Percentiles rank a stretch among this genome's conserved stretches.
These are phyloP conservation scores for Stemphylium beticola DNA, from an alignment of 2,329 filamentous ascomycete genomes.

Conservation along the genomic window DNA sequence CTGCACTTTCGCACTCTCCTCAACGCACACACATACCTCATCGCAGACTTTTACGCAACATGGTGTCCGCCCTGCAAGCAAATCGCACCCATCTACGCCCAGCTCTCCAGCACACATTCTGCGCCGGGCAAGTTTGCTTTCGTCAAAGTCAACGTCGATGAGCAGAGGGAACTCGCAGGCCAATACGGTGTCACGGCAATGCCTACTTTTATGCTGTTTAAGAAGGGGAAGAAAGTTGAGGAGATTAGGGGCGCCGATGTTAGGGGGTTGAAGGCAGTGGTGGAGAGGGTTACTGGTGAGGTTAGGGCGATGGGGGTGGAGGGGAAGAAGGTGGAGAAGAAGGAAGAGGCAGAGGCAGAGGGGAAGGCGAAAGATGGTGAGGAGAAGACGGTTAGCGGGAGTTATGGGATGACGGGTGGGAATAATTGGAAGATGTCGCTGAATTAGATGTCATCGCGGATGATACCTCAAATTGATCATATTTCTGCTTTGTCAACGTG, in stretches of 20 bases:
- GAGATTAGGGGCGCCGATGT: constrained; percentile 41
- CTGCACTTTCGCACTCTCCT: constrained; percentile 47
- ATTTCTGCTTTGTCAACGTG: no score
- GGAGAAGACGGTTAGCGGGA: constrained; percentile 43
- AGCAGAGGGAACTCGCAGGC: constrained; percentile 55
- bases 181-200: constrained; percentile 58
- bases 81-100: constrained; percentile 59
- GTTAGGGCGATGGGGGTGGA: constrained; percentile 15
- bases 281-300: constrained; percentile 29
- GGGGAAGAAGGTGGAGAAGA: constrained; percentile 10
- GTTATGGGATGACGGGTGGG: constrained; percentile 41
- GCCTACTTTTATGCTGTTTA: constrained; percentile 45
- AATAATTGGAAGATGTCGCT: constrained; percentile 41
- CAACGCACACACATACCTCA: constrained; percentile 47
- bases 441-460: constrained; percentile 8
- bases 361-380: constrained; percentile 5
- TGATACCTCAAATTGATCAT: no score
- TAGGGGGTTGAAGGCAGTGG: constrained; percentile 29
- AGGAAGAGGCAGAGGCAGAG: constrained; percentile 4
- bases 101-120: constrained; percentile 58
- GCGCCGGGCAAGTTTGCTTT: constrained; percentile 56
- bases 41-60: constrained; percentile 60
- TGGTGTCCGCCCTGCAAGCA: constrained; percentile 65
- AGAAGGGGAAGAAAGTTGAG: constrained; percentile 38
- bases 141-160: constrained; percentile 63